phyloP scores from a whole-genome alignment of 495 filamentous ascomycete genomes.

The Podospora sp. region DNA sequence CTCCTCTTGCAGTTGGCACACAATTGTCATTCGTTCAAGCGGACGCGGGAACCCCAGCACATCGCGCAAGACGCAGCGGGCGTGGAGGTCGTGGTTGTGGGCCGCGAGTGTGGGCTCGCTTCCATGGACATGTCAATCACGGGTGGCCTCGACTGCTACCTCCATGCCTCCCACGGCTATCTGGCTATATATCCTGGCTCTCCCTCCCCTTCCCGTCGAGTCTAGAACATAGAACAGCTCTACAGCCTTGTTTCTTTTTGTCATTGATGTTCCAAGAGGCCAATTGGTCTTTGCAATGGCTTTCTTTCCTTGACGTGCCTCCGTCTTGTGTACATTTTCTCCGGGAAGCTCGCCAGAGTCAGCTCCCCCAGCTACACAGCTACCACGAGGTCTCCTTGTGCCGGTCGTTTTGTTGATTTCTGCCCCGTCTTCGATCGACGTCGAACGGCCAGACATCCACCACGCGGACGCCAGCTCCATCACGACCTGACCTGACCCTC shows the following conservation, averaged over 20 bases:
- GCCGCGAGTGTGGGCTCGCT: conserved; percentile 15
- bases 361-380: conserved; percentile 8
- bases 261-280: conserved; percentile 38
- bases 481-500: not conserved
- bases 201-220: conserved; percentile 37
- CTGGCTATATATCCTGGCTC: conserved; percentile 50
- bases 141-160: conserved; percentile 7
- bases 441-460: conserved; percentile 28
- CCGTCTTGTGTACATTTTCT: conserved; percentile 27
- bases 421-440: conserved; percentile 20
- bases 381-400: conserved; percentile 36
- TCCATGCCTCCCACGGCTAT: conserved; percentile 20
- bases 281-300: conserved; percentile 43
- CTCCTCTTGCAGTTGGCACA: conserved; percentile 17
- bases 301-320: conserved; percentile 44
- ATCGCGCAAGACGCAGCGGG: conserved; percentile 8
- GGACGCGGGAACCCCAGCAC: conserved; percentile 5
- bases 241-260: conserved; percentile 42
- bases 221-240: conserved; percentile 41
- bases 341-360: conserved; percentile 4
- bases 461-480: conserved; percentile 2
- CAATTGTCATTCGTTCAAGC: conserved; percentile 25
- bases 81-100: not conserved
- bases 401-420: conserved; percentile 35
- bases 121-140: conserved; percentile 9